These are phyloP conservation scores for Circinella umbellata DNA, from an alignment of 371 early-diverging fungal species.

Conservation along the genomic window DNA sequence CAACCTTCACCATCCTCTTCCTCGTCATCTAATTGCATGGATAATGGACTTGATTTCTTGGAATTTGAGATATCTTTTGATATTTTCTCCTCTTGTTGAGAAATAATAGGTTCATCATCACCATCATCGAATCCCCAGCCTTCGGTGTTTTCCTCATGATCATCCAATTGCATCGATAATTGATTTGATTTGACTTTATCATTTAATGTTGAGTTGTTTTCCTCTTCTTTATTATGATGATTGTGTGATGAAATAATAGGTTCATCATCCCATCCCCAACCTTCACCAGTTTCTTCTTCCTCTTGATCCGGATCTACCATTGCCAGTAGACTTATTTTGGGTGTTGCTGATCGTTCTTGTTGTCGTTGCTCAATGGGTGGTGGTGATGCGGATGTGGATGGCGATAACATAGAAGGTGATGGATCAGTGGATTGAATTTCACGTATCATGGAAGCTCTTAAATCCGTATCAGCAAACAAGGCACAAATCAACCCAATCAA, in stretches of 20 bases:
- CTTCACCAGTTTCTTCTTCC: slow-evolving; percentile 18
- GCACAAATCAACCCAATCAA: slow-evolving; percentile 63
- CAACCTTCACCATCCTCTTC: slow-evolving; percentile 7
- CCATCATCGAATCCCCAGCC: too few species aligned
- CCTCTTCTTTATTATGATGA: background rate
- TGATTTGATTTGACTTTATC: too few species aligned
- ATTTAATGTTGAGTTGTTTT: background rate
- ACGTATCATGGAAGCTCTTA: slow-evolving; percentile 63
- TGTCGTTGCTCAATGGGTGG: background rate
- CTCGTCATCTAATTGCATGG: slow-evolving; percentile 2
- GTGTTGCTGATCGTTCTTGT: slow-evolving; percentile 5
- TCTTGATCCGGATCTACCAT: slow-evolving; percentile 23
- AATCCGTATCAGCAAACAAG: slow-evolving; percentile 74
- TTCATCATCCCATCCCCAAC: slow-evolving; percentile 20
- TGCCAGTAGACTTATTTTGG: background rate
- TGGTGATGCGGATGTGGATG: background rate
- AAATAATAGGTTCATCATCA: too few species aligned
- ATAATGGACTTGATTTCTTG: background rate
- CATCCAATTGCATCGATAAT: too few species aligned
- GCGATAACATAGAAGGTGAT: background rate
- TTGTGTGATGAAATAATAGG: background rate
- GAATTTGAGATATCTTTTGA: too few species aligned
- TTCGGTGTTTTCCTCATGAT: too few species aligned
- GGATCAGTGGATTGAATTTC: slow-evolving; percentile 53
- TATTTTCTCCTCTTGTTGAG: background rate